Conservation (phyloP, 345 rosid genomes). For the Hibiscus tridactylites region DNA sequence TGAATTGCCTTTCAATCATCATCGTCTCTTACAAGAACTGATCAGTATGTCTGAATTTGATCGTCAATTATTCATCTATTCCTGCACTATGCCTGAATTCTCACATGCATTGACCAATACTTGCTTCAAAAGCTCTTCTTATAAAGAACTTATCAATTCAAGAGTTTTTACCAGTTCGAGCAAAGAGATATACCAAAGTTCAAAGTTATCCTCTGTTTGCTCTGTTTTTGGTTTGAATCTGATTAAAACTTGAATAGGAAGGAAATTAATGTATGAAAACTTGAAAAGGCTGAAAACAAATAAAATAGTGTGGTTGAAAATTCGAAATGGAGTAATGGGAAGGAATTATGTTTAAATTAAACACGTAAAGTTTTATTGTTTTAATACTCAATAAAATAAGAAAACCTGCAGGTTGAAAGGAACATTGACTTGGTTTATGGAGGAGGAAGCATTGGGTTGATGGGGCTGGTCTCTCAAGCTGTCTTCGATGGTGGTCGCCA, state of each 20-base stretch:
- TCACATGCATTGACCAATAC: too few species aligned
- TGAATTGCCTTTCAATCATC: neutral
- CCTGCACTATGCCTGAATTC: too few species aligned
- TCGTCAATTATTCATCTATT: too few species aligned
- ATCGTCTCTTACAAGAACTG: neutral
- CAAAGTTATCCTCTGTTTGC: conserved; percentile 1
- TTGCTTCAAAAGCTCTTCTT: too few species aligned
- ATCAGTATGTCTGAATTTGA: neutral
- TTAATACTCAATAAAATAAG: conserved; percentile 4
- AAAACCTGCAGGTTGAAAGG: conserved; percentile 45
- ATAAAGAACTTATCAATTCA: too few species aligned
- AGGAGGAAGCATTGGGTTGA: conserved; percentile 73
- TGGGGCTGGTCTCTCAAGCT: conserved; percentile 66
- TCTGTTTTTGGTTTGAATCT: neutral
- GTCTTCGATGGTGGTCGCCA: conserved; percentile 73
- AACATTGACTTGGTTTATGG: conserved; percentile 75
- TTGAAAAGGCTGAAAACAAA: neutral
- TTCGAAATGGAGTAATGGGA: neutral
- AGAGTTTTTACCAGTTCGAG: too few species aligned
- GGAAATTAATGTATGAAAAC: neutral
- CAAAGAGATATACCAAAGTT: neutral
- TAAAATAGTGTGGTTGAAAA: conserved; percentile 1
- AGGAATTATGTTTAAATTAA: too few species aligned
- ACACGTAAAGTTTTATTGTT: neutral
- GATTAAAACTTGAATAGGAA: neutral